A percentile compares a stretch with the other conserved stretches of the same genome.
phyloP scores from a whole-genome alignment of 176 grass and related monocot species.

The Eremochloa ophiuroides region DNA sequence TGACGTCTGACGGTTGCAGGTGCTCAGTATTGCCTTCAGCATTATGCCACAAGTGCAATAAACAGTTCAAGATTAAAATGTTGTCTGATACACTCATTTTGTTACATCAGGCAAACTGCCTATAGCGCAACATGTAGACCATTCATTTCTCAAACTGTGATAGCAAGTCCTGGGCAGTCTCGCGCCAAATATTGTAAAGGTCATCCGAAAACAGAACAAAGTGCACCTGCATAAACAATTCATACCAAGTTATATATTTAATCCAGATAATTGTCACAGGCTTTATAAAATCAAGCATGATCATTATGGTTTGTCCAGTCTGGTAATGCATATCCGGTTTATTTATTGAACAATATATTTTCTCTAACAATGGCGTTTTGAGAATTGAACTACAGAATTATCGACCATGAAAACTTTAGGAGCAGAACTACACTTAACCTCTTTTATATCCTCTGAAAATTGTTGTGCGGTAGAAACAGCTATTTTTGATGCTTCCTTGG shows the following conservation, averaged over 20 bases:
- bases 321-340: not conserved
- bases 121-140: not conserved
- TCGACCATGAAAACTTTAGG: not conserved
- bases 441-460: constrained; percentile 70
- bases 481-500: constrained; percentile 77
- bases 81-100: not conserved
- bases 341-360: not conserved
- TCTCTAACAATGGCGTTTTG: too few species aligned
- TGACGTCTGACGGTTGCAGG: not conserved
- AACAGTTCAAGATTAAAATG: not conserved
- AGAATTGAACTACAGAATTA: not conserved
- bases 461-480: constrained; percentile 65
- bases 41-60: not conserved
- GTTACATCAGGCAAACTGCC: not conserved
- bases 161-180: constrained; percentile 64
- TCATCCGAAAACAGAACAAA: constrained; percentile 89
- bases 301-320: not conserved
- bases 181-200: constrained; percentile 51
- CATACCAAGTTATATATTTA: not conserved
- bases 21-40: not conserved
- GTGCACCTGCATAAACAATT: constrained; percentile 64
- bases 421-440: constrained; percentile 34
- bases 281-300: too few species aligned
- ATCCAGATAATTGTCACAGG: too few species aligned
- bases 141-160: constrained; percentile 19